Conservation (phyloP, 1,139 yeast genomes). For the Saccharomyces hybrid region DNA sequence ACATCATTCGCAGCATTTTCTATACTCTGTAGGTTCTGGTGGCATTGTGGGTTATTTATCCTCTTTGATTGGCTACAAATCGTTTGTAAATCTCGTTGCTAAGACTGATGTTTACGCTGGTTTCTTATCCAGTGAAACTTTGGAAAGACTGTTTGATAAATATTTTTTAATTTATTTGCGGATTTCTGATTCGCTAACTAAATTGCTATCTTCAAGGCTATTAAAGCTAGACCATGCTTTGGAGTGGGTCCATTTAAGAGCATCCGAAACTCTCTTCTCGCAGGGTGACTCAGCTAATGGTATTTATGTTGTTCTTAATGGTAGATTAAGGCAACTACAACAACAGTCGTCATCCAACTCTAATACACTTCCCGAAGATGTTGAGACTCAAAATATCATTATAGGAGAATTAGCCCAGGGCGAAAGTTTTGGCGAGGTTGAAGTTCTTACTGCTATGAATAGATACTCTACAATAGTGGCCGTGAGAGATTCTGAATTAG, state of each 20-base stretch:
- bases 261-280: constrained; percentile 71
- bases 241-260: constrained; percentile 88
- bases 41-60: constrained; percentile 87
- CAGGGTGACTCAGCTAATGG: constrained; percentile 91
- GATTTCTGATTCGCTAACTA: constrained; percentile 65
- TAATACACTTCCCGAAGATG: neutral
- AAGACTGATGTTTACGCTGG: constrained; percentile 60
- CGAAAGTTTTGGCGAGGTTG: constrained; percentile 90
- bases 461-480: constrained; percentile 75
- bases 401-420: constrained; percentile 89
- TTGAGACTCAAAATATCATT: constrained; percentile 30
- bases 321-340: constrained; percentile 66
- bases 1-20: constrained; percentile 33
- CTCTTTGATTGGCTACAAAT: constrained; percentile 68
- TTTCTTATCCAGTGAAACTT: constrained; percentile 52
- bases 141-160: constrained; percentile 64
- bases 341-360: constrained; percentile 4
- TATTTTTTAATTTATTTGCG: constrained; percentile 70
- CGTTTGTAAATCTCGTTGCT: constrained; percentile 66
- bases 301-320: constrained; percentile 83
- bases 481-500: constrained; percentile 87
- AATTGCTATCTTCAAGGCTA: constrained; percentile 58
- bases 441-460: constrained; percentile 77
- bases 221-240: constrained; percentile 80
- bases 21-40: constrained; percentile 64